Conservation (phyloP, 2,329 filamentous ascomycete genomes). For the Clarireedia paspali region DNA sequence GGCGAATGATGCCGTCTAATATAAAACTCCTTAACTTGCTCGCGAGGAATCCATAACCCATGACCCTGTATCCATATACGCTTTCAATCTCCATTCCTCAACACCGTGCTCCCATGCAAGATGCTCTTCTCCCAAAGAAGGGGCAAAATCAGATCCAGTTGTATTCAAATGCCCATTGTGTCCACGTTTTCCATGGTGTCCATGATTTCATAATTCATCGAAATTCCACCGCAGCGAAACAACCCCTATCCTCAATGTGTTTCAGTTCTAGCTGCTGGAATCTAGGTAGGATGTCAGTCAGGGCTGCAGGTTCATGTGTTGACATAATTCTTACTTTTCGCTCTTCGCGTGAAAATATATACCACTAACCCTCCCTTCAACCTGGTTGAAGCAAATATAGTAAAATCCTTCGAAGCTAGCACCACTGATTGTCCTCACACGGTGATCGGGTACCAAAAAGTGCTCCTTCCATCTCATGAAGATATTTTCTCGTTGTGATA, state of each 20-base stretch:
- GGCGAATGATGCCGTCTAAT: not conserved
- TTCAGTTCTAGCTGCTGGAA: slow-evolving; percentile 90
- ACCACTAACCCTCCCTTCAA: slow-evolving; percentile 76
- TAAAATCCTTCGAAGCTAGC: slow-evolving; percentile 99
- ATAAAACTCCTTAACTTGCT: not conserved
- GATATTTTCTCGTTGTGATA: slow-evolving; percentile 74
- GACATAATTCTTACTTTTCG: slow-evolving; percentile 65
- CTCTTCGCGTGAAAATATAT: slow-evolving; percentile 98
- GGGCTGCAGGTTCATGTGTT: too few relatives aligned
- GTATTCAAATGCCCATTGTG: slow-evolving; percentile 1
- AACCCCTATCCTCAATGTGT: slow-evolving; percentile 78
- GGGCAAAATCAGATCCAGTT: not conserved
- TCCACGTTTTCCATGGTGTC: not conserved
- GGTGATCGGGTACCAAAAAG: slow-evolving; percentile 91
- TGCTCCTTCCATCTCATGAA: slow-evolving; percentile 99
- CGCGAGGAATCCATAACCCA: not conserved
- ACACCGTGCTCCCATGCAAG: slow-evolving; percentile 8
- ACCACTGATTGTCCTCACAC: slow-evolving; percentile 81
- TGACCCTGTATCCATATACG: slow-evolving; percentile 1
- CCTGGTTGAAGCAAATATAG: slow-evolving; percentile 97
- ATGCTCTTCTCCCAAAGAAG: not conserved
- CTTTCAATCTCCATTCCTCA: not conserved
- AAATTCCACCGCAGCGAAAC: slow-evolving; percentile 83
- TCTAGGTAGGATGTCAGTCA: slow-evolving; percentile 35
- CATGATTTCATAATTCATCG: slow-evolving; percentile 46